A percentile compares a stretch with the other conserved stretches of the same genome.
phyloP scores from a whole-genome alignment of 2,329 filamentous ascomycete genomes.

The Alternaria ethzedia region DNA sequence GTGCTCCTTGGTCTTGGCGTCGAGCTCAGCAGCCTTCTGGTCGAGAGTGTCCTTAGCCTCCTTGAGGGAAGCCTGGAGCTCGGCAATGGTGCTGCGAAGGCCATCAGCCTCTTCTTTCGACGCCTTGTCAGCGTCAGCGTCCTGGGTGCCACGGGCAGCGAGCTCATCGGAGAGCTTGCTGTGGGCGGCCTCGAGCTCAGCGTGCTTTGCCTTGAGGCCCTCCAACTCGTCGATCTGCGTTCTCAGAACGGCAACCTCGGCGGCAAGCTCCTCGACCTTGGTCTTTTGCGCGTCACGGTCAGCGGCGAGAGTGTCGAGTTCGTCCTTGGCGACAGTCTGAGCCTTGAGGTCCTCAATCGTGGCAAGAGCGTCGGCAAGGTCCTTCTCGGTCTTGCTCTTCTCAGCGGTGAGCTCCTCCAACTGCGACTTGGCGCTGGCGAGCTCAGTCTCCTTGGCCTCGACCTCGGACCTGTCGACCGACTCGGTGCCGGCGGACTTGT shows the following conservation, averaged over 20 bases:
- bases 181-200: conserved; percentile 25
- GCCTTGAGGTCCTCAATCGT: conserved; percentile 29
- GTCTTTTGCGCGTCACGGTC: conserved; percentile 31
- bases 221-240: conserved; percentile 30
- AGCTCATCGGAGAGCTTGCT: conserved; percentile 19
- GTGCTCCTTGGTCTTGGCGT: conserved; percentile 26
- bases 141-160: conserved; percentile 23
- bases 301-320: conserved; percentile 33
- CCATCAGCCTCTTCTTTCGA: conserved; percentile 28
- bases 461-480: conserved; percentile 31
- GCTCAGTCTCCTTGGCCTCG: conserved; percentile 38
- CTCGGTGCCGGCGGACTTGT: conserved; percentile 25
- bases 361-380: conserved; percentile 27
- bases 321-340: conserved; percentile 30
- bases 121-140: conserved; percentile 26
- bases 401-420: conserved; percentile 22
- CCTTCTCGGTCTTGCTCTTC: conserved; percentile 21
- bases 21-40: conserved; percentile 27
- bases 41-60: conserved; percentile 25
- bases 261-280: conserved; percentile 31
- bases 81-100: conserved; percentile 32
- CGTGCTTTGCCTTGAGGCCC: conserved; percentile 22
- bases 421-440: conserved; percentile 26
- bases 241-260: conserved; percentile 29
- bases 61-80: conserved; percentile 34